Percentiles rank a stretch among this genome's conserved stretches.
Evolutionary conservation across 2,329 filamentous ascomycete genomes (phyloP).

Genomic region (Zopfia rhizophila): DNA sequence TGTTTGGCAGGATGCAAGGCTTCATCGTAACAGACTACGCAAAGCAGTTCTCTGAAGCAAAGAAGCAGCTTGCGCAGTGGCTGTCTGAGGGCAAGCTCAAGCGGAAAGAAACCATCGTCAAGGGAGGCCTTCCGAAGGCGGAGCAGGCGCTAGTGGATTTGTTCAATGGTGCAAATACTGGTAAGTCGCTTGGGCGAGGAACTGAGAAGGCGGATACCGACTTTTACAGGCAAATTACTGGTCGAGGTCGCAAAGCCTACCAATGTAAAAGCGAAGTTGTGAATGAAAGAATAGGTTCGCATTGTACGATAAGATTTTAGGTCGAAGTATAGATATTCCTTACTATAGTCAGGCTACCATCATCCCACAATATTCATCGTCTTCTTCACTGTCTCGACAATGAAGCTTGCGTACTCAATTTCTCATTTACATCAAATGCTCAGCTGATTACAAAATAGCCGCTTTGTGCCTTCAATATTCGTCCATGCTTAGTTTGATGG

Average conservation of each 20-base stretch:
- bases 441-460: too few species aligned
- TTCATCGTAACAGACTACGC: slow-evolving; percentile 79
- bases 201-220: slow-evolving; percentile 6
- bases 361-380: too few species aligned
- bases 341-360: too few species aligned
- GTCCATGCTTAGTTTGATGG: too few species aligned
- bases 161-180: slow-evolving; percentile 76
- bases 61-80: slow-evolving; percentile 72
- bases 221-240: slow-evolving; percentile 65
- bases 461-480: too few species aligned
- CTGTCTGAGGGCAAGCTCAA: slow-evolving; percentile 76
- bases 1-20: slow-evolving; percentile 58
- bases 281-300: slow-evolving; percentile 13
- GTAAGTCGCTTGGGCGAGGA: slow-evolving; percentile 56
- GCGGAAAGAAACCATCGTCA: slow-evolving; percentile 75
- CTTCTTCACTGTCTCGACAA: too few species aligned
- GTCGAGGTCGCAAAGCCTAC: slow-evolving; percentile 52
- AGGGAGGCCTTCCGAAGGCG: slow-evolving; percentile 73
- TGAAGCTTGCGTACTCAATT: too few species aligned
- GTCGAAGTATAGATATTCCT: too few species aligned
- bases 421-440: too few species aligned
- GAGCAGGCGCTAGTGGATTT: slow-evolving; percentile 72
- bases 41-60: slow-evolving; percentile 66
- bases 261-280: slow-evolving; percentile 53
- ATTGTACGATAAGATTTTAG: too few species aligned